Base-by-base conservation (phyloP, 192 early-diverging fungal genomes). In the Umbelopsis ramanniana region DNA sequence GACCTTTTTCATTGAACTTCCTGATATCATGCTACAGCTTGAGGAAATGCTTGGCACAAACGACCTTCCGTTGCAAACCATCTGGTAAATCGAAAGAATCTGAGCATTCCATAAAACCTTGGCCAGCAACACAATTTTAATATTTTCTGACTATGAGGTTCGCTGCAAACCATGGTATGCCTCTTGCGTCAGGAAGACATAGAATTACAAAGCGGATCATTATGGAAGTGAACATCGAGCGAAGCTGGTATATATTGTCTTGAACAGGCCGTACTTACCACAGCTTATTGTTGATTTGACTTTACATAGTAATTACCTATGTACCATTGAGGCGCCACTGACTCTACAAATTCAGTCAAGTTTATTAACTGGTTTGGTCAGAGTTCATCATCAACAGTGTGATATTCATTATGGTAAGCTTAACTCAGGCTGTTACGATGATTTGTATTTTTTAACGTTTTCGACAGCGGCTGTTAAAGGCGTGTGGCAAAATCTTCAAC, bases 301-400 rank as follows among this genome's bases (percentile, higher is more conserved):
- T 15, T 19, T 63, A 35, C 33, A 37, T 37, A 63, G 57, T 17
- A 19, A 63, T 4, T 63, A 63, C 33, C 3, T 63, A 2, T 37
- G 9, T 37, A 17, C 12, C 17, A 10, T 63, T 11, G 26, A 29
- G 15, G 10, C 14, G 4, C 15, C 57, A 11, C 12, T 63, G 33
- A 29, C 57, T 2, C 26, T 63, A 4, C 17, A 15, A 6, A 19
- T 63, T 19, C 57, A 37, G 17, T 63, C 57, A 12, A 19, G 57
- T 19, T 63, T 63, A 19, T 19, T 63, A 6, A 7, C 15, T 19
- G 57, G 57, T 19, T 17, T 63, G 19, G 57, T 26, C 33, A 63
- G n/a, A 37, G 26, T 63, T 17, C 57, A 63, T 17, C 57, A 63
- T 63, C 33, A 37, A 63, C 57, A 63, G 33, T 63, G 57, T 37